A percentile compares a stretch with the other conserved stretches of the same genome.
Conservation (phyloP, 129 eudicot genomes). For the Saussurea involucrata region DNA sequence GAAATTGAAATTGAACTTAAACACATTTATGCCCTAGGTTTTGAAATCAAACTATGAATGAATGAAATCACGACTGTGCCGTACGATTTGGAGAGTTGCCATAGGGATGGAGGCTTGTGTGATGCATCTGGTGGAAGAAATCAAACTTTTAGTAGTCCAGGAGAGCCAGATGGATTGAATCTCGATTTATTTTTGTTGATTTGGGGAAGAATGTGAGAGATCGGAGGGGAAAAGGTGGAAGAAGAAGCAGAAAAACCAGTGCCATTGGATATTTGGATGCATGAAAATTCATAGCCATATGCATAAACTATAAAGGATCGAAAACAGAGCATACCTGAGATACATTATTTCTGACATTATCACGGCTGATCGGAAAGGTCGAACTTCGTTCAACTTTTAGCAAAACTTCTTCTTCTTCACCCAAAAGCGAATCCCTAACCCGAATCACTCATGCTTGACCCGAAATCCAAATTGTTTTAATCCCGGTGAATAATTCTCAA, state of each 20-base stretch:
- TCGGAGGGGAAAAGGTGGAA: background rate
- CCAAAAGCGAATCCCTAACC: background rate
- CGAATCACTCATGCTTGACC: background rate
- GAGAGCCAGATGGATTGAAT: constrained; percentile 8
- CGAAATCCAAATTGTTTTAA: background rate
- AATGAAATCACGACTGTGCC: background rate
- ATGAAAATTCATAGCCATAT: background rate
- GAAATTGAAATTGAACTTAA: background rate
- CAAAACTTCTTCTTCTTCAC: constrained; percentile 8
- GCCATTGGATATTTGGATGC: background rate
- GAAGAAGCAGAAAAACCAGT: background rate
- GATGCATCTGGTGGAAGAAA: constrained; percentile 33
- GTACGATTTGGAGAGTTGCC: background rate
- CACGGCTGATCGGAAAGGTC: constrained; percentile 7
- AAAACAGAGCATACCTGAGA: constrained; percentile 14
- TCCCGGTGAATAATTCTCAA: background rate
- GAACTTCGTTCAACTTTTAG: constrained; percentile 5
- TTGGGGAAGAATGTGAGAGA: background rate
- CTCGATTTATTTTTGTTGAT: background rate
- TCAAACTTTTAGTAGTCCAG: constrained; percentile 32
- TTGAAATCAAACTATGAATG: background rate
- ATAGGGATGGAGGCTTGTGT: background rate
- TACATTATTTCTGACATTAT: constrained; percentile 4
- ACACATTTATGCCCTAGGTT: background rate
- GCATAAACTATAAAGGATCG: constrained; percentile 11